Percentiles rank a stretch among this genome's conserved stretches.
Conservation (phyloP, 352 stramenopile genomes). For the Ophiocytium majus region DNA sequence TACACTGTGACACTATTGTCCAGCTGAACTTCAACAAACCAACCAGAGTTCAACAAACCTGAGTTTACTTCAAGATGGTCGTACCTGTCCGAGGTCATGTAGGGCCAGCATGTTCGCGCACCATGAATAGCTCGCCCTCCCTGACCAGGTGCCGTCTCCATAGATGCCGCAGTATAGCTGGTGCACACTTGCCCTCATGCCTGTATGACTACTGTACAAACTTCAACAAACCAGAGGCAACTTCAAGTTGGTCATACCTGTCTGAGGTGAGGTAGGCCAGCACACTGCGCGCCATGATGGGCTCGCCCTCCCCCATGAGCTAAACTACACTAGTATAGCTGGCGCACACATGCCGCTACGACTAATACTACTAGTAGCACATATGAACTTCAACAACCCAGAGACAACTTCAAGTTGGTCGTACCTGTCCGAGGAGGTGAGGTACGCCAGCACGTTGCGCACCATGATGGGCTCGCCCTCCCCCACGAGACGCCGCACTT, state of each 20-base stretch:
- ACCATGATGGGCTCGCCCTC: conserved; percentile 46
- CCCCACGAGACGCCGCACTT: conserved; percentile 45
- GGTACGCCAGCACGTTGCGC: conserved; percentile 30
- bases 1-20: too few species aligned
- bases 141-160: conserved; percentile 37
- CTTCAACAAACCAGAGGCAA: too few species aligned
- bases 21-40: not conserved
- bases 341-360: too few species aligned
- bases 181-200: too few species aligned
- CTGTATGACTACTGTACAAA: too few species aligned
- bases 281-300: conserved; percentile 34
- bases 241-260: not conserved
- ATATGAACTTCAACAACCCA: not conserved
- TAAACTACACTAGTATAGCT: too few species aligned
- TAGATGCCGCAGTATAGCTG: too few species aligned
- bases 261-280: conserved; percentile 8
- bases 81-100: not conserved
- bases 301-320: conserved; percentile 49
- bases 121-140: conserved; percentile 39
- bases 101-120: not conserved
- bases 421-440: not conserved
- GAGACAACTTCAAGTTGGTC: not conserved
- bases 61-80: not conserved
- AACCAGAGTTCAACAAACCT: not conserved
- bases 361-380: too few species aligned